A percentile compares a stretch with the other conserved stretches of the same genome.
These are phyloP conservation scores for Phytophthora tubulina DNA, from an alignment of 352 stramenopile genomes.

Conservation along the genomic window DNA sequence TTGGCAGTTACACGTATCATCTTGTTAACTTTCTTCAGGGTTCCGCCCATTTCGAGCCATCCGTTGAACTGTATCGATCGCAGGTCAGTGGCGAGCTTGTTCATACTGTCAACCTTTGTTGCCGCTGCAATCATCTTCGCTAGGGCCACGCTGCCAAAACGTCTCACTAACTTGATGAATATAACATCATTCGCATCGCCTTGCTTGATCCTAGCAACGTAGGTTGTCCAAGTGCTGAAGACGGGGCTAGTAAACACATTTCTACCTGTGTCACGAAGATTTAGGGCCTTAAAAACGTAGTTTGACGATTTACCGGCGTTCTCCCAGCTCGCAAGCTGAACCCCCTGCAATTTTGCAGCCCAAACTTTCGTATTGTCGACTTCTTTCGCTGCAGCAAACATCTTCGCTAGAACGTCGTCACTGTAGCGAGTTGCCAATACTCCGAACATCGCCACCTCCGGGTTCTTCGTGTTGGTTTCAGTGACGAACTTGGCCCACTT, in stretches of 20 bases:
- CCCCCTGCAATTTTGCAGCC: neutral
- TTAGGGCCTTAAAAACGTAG: constrained; percentile 1
- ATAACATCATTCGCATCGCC: neutral
- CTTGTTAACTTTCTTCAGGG: neutral
- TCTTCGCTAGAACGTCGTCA: constrained; percentile 5
- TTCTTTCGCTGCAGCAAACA: constrained; percentile 13
- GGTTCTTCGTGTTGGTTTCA: neutral
- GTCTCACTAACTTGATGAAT: neutral
- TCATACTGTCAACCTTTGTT: neutral
- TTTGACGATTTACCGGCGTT: neutral
- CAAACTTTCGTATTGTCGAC: neutral
- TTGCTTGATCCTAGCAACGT: neutral
- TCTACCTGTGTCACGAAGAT: neutral
- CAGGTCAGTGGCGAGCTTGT: neutral
- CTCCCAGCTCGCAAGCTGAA: neutral
- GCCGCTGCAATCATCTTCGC: constrained; percentile 12
- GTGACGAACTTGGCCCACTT: neutral
- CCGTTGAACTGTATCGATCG: neutral
- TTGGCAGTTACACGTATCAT: neutral
- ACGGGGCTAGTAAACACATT: neutral
- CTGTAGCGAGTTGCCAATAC: neutral
- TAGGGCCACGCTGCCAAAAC: neutral
- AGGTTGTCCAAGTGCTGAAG: neutral
- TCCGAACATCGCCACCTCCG: neutral
- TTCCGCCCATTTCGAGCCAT: neutral